phyloP scores from a whole-genome alignment of 2,329 filamentous ascomycete species.

The Aspergillus sp. region DNA sequence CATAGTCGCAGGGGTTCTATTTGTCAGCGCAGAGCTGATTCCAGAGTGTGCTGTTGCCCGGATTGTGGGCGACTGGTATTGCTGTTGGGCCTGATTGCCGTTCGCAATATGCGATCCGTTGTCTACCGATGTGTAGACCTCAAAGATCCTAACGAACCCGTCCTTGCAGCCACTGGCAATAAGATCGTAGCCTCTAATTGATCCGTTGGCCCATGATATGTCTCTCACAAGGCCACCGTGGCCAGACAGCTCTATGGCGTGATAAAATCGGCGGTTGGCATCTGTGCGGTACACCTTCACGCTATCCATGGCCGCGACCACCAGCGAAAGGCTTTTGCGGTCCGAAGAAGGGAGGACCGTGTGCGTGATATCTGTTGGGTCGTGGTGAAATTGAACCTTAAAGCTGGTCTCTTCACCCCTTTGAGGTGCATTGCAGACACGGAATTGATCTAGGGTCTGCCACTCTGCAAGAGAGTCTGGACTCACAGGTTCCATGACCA shows the following conservation, averaged over 20 bases:
- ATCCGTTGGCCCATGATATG: slow-evolving; percentile 88
- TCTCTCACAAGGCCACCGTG: slow-evolving; percentile 80
- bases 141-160: slow-evolving; percentile 84
- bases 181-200: slow-evolving; percentile 84
- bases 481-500: slow-evolving; percentile 80
- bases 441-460: slow-evolving; percentile 71
- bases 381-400: slow-evolving; percentile 83
- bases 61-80: slow-evolving; percentile 25
- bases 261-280: slow-evolving; percentile 75
- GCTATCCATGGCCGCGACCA: slow-evolving; percentile 80
- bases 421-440: slow-evolving; percentile 66
- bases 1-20: slow-evolving; percentile 28
- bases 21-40: slow-evolving; percentile 43
- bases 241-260: slow-evolving; percentile 71
- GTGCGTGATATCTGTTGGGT: slow-evolving; percentile 70
- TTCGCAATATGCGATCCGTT: slow-evolving; percentile 27
- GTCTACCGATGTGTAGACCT: slow-evolving; percentile 47
- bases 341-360: slow-evolving; percentile 77
- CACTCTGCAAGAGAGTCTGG: slow-evolving; percentile 79
- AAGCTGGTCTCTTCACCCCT: slow-evolving; percentile 87
- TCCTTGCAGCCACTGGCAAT: slow-evolving; percentile 93
- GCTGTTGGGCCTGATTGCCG: slow-evolving; percentile 26
- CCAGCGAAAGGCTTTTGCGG: slow-evolving; percentile 72
- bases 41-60: slow-evolving; percentile 40
- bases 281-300: slow-evolving; percentile 81